Percentiles rank a stretch among this genome's conserved stretches.
phyloP scores from a whole-genome alignment of 2,329 filamentous ascomycete genomes.

The Cercospora sojina region DNA sequence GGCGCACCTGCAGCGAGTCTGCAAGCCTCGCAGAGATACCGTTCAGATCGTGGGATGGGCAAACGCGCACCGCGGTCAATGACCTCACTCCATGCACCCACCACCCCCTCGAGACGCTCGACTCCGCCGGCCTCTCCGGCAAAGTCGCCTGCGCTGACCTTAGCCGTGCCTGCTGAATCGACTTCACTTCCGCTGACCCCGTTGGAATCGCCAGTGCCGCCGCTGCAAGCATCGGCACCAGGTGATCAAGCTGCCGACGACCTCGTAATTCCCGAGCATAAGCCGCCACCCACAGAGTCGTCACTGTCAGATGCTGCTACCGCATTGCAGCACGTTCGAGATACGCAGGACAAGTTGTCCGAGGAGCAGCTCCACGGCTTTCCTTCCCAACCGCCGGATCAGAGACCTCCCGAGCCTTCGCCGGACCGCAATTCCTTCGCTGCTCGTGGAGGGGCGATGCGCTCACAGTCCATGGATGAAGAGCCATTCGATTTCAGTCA shows the following conservation, averaged over 20 bases:
- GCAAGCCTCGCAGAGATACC: constrained; percentile 29
- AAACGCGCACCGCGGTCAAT: constrained; percentile 20
- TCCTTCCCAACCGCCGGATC: not conserved
- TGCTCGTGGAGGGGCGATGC: not conserved
- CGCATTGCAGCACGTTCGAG: not conserved
- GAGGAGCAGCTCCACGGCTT: not conserved
- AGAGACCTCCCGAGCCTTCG: constrained; percentile 5
- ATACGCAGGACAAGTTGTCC: not conserved
- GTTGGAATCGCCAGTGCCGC: constrained; percentile 28
- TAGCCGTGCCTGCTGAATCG: not conserved
- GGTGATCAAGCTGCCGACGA: not conserved
- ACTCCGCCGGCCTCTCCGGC: not conserved
- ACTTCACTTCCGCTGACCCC: constrained; percentile 29
- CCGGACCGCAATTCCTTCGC: constrained; percentile 4
- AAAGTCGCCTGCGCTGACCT: not conserved
- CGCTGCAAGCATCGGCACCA: not conserved
- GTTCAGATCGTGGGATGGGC: constrained; percentile 27
- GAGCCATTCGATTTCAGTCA: constrained; percentile 48
- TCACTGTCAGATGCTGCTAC: not conserved
- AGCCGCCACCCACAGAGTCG: not conserved
- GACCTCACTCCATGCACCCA: constrained; percentile 25
- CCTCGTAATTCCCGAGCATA: not conserved
- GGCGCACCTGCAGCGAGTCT: constrained; percentile 19
- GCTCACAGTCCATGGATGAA: constrained; percentile 38
- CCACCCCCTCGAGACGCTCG: not conserved